Conservation (phyloP, 768 basidiomycete species). For the Termitomyces bulborhizus region DNA sequence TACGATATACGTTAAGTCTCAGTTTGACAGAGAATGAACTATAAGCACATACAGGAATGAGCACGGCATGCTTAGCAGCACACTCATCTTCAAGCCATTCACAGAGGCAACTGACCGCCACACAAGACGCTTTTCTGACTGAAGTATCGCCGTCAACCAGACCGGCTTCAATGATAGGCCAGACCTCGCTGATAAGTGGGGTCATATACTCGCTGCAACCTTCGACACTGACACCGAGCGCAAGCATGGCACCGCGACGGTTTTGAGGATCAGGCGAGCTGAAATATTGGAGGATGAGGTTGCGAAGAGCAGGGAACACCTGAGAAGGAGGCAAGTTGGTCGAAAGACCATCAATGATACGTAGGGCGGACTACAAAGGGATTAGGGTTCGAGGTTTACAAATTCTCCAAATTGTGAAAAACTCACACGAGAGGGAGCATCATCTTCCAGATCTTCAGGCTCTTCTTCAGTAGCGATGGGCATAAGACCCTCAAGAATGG, state of each 20-base stretch:
- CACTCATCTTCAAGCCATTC: slow-evolving; percentile 98
- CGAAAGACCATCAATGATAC: slow-evolving; percentile 88
- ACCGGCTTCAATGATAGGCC: slow-evolving; percentile 90
- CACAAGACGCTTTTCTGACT: slow-evolving; percentile 94
- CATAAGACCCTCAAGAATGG: slow-evolving; percentile 88
- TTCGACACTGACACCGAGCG: slow-evolving; percentile 93
- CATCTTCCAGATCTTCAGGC: slow-evolving; percentile 90
- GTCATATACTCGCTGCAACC: slow-evolving; percentile 98
- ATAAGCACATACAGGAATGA: slow-evolving; percentile 67
- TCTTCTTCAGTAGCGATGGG: slow-evolving; percentile 92
- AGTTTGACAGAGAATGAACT: background rate
- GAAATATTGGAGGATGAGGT: slow-evolving; percentile 81
- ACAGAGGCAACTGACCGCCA: slow-evolving; percentile 92
- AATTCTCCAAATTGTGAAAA: background rate
- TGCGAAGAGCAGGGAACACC: slow-evolving; percentile 89
- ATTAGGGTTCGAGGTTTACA: background rate
- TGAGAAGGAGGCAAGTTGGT: slow-evolving; percentile 91
- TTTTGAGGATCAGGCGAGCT: slow-evolving; percentile 67
- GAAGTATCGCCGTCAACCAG: slow-evolving; percentile 76
- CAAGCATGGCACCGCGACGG: slow-evolving; percentile 91
- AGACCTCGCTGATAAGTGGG: slow-evolving; percentile 83
- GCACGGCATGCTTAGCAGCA: slow-evolving; percentile 69
- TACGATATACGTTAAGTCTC: slow-evolving; percentile 20
- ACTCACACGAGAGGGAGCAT: slow-evolving; percentile 84
- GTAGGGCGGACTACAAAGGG: slow-evolving; percentile 70